Percentiles rank a stretch among this genome's conserved stretches.
phyloP scores from a whole-genome alignment of 495 filamentous ascomycete genomes.

The Podospora australis region DNA sequence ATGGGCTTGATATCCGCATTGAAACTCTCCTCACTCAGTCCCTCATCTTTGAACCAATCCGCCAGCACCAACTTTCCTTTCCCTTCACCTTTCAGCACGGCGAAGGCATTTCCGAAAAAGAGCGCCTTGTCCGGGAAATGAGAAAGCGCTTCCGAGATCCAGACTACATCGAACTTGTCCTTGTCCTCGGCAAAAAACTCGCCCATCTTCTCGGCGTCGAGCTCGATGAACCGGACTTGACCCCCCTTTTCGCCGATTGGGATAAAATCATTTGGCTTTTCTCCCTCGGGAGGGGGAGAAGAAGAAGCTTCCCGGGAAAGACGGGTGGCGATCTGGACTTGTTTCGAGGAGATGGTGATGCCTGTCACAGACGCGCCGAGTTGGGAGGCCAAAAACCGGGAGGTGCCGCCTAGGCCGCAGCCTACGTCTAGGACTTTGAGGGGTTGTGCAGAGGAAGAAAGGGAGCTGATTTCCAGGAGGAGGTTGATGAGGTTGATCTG shows the following conservation, averaged over 20 bases:
- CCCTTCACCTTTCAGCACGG: slow-evolving; percentile 35
- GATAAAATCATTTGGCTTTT: slow-evolving; percentile 22
- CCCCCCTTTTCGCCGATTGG: slow-evolving; percentile 30
- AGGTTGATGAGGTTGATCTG: slow-evolving; percentile 46
- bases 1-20: slow-evolving; percentile 50
- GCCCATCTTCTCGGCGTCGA: slow-evolving; percentile 54
- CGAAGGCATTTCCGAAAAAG: slow-evolving; percentile 45
- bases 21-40: slow-evolving; percentile 34
- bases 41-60: slow-evolving; percentile 51
- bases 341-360: slow-evolving; percentile 50
- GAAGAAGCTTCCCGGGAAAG: slow-evolving; percentile 35
- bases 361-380: slow-evolving; percentile 45
- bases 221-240: slow-evolving; percentile 45
- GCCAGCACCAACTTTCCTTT: slow-evolving; percentile 47
- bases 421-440: slow-evolving; percentile 47
- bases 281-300: slow-evolving; percentile 11
- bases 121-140: slow-evolving; percentile 51
- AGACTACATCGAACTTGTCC: slow-evolving; percentile 45
- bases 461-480: slow-evolving; percentile 39
- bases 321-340: slow-evolving; percentile 45
- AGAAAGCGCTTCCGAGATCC: slow-evolving; percentile 54
- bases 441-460: slow-evolving; percentile 7
- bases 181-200: slow-evolving; percentile 32
- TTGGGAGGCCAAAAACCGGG: slow-evolving; percentile 43
- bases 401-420: slow-evolving; percentile 51